Conservation (phyloP, 179 eudicot species). For the Spergularia azorica region DNA sequence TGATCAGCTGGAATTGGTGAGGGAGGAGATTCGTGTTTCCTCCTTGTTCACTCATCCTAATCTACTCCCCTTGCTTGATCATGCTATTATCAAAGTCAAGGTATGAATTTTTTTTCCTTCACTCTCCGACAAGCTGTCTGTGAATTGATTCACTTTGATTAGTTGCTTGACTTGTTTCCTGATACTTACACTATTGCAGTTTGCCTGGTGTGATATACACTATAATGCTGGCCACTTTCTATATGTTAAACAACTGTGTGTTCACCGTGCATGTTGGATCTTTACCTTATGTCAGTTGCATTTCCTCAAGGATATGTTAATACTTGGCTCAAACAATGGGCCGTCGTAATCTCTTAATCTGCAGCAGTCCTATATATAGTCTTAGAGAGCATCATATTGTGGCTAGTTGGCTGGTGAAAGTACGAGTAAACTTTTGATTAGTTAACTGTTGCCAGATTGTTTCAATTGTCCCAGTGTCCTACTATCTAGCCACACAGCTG, state of each 20-base stretch:
- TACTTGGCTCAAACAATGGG: neutral
- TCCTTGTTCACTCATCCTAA: conserved; percentile 90
- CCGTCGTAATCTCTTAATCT: neutral
- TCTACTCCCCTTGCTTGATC: conserved; percentile 95
- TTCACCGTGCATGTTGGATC: neutral
- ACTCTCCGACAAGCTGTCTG: neutral
- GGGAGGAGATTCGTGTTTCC: conserved; percentile 93
- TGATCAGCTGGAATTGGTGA: conserved; percentile 92
- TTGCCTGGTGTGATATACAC: neutral
- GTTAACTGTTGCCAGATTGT: neutral
- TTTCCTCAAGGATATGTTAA: neutral
- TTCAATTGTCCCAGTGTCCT: neutral
- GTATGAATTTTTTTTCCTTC: conserved; percentile 33
- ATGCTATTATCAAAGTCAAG: conserved; percentile 91
- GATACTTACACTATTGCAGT: neutral
- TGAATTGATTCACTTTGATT: neutral
- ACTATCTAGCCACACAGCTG: neutral
- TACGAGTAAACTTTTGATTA: neutral
- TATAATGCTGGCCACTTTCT: neutral
- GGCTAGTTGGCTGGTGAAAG: neutral
- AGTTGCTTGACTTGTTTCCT: neutral
- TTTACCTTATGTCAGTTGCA: neutral
- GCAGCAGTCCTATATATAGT: neutral
- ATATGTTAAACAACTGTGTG: neutral
- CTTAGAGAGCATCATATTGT: neutral